Base-by-base conservation (phyloP, 768 basidiomycete genomes). In the Termitomyces sp. region DNA sequence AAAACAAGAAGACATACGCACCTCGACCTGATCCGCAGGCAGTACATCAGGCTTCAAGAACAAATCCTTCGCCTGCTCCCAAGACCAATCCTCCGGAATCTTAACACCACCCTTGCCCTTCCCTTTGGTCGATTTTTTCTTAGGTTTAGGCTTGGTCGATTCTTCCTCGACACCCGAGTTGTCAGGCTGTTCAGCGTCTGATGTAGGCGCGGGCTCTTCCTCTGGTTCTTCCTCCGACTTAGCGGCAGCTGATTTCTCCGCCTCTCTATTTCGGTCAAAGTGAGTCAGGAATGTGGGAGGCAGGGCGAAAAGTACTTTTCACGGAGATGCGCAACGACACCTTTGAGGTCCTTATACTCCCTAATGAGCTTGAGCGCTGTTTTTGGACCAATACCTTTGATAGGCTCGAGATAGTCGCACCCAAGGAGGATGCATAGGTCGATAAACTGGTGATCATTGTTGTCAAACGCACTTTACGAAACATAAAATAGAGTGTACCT, bases 401-500 rank as follows among this genome's bases (percentile, higher is more conserved):
- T 94, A n/a, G 97, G 97, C 71, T 99, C 97, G 59, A 99, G 86
- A 74, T 99, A 99, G 69, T 99, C 97, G 60, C 97, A 99, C 5
- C 97, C 97, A 41, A 98, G 86, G 9, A 99, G 82, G 63, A 99
- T 90, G 69, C 96, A 99, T 4, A 99, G 79, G 65, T 99, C 97
- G 66, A 94, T 90, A 69, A 99, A 99, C 93, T 98, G 66, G 50
- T n/a, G 20, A 26, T 7, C n/a, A n/a, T 58, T 16, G 53, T 46
- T 14, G 35, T 53, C 13, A n/a, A 4, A 59, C 4, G 35, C 13
- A 18, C 20, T n/a, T 9, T 36, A 47, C 32, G 38, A 44, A 28
- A 47, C 30, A 16, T 16, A 49, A 36, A 49, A 28, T 56, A 20
- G 49, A 63, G 26, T 71, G 33, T n/a, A 93, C 95, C 76, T 88